Base-by-base conservation (phyloP, 106 monocot species). In the Phalaenopsis aphrodite region DNA sequence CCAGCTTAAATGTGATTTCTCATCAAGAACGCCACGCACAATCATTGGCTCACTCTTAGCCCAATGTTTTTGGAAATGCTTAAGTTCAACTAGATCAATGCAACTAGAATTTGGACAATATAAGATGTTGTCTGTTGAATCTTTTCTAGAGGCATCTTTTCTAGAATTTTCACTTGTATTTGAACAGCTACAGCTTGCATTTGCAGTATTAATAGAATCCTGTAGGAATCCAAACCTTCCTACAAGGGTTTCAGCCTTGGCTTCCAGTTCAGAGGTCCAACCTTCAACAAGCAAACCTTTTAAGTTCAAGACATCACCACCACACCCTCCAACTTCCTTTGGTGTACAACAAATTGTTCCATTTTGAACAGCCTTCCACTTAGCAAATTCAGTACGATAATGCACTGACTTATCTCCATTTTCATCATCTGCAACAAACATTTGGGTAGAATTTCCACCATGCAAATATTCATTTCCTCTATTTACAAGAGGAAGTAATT, bases 51-150 rank as follows among this genome's bases (percentile, higher is more conserved):
- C 91, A 12, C 93, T 91, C 21, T 78, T 85, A 2, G 79, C 47
- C 94, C 94, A 91, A 72, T 94, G 89, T 55, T 42, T 83, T 41
- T 88, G 91, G 56, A 94, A 94, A 75, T 91, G 89, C 46, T 68
- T 77, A 17, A 89, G 9, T 3, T 85, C 84, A 18, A 81, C 78
- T 45, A 52, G 15, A 19, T 87, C 19, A 73, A 81, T 65, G 23
- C 83, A 81, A 80, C 24, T 56, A 45, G 79, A 81, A 77, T 38
- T 56, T 45, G 94, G 94, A 78, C 91, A 89, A 46, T 89, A 94
- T 75, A 94, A 80, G 19, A 61, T 5, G 55, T 94, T 94, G 68
- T 88, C 91, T 8, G 36, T 24, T 49, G 91, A 87, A 82, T 66
- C 81, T 49, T 55, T 55, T 65, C 91, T 89, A 5, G 38, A 85